Percentiles rank a stretch among this genome's conserved stretches.
These are phyloP conservation scores for Pyropia haitanensis DNA, from an alignment of 23 red algal genomes.

Conservation along the genomic window DNA sequence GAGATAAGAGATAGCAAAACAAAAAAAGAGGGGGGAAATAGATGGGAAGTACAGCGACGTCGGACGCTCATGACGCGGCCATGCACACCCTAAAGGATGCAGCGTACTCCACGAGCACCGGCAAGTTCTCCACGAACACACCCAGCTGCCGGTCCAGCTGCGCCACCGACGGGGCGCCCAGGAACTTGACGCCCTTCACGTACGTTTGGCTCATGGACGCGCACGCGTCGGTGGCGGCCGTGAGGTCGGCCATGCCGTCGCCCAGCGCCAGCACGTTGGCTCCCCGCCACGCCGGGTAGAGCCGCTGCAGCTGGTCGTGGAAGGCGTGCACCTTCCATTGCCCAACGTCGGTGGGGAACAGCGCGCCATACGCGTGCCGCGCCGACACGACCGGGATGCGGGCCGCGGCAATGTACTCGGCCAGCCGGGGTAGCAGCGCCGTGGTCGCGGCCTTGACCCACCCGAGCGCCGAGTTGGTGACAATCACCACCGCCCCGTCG, in stretches of 20 bases:
- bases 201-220: neutral
- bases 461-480: constrained; percentile 3
- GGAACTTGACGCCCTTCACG: constrained; percentile 5
- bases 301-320: neutral
- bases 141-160: neutral
- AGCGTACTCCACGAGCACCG: neutral
- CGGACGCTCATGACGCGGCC: no score
- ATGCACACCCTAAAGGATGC: neutral
- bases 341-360: neutral
- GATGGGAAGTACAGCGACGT: no score
- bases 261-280: neutral
- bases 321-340: constrained; percentile 2
- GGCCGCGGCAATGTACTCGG: neutral
- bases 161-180: neutral
- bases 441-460: neutral
- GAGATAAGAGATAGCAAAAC: no score
- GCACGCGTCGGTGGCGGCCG: neutral
- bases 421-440: neutral
- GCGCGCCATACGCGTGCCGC: neutral
- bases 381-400: constrained; percentile 6
- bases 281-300: neutral
- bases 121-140: constrained; percentile 2
- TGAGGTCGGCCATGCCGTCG: constrained; percentile 1
- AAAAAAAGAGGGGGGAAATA: no score
- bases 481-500: constrained; percentile 1